phyloP scores from a whole-genome alignment of 139 green algal species.

The Chlamydomonas applanata region DNA sequence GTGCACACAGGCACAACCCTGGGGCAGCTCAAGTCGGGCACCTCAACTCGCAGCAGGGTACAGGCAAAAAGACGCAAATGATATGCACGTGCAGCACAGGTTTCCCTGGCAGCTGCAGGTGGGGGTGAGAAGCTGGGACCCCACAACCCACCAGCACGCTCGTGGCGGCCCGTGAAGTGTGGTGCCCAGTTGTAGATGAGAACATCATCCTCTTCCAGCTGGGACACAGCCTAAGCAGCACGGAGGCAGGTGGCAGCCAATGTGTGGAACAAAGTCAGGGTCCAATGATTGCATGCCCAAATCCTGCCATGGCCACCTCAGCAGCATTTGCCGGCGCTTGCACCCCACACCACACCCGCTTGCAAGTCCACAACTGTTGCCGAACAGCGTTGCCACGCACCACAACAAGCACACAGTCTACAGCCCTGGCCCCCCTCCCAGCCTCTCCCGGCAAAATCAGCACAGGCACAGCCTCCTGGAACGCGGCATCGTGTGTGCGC shows the following conservation, averaged over 20 bases:
- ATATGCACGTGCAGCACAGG: too few species aligned
- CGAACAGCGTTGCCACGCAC: too few species aligned
- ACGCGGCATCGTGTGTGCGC: neutral
- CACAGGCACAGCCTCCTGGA: neutral
- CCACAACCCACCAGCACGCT: too few species aligned
- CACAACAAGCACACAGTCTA: too few species aligned
- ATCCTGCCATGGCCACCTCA: neutral
- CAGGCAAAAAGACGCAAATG: too few species aligned
- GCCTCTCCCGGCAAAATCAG: neutral
- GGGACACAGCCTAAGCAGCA: neutral
- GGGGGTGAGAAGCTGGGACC: too few species aligned
- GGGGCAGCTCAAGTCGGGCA: neutral
- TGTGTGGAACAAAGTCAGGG: neutral
- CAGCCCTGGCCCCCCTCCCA: neutral
- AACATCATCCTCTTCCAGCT: constrained; percentile 60
- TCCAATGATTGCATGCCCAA: neutral
- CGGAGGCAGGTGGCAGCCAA: too few species aligned
- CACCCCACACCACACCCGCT: too few species aligned
- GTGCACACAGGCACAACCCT: neutral
- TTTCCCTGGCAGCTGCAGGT: too few species aligned
- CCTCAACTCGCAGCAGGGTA: too few species aligned
- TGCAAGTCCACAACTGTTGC: neutral
- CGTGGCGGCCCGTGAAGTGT: constrained; percentile 58
- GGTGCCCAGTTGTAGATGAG: constrained; percentile 79
- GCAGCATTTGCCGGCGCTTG: too few species aligned